Evolutionary conservation across 352 stramenopile species (phyloP), one percentile per base, ranked within the genome.

Genomic region (Thalassiosira hispida): DNA sequence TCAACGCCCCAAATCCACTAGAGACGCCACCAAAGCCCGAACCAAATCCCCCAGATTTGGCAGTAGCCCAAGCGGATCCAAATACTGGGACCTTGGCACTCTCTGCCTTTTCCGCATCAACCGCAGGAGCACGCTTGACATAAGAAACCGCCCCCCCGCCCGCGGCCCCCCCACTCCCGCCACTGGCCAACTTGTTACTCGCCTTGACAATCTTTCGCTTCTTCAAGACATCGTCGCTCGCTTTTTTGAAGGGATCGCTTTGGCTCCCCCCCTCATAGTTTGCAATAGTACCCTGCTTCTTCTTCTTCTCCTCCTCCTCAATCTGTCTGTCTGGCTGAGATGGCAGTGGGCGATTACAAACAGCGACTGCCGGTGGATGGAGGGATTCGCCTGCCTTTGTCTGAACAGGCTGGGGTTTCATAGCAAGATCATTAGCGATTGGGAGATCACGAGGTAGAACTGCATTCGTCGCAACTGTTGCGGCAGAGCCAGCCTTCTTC

Each of bases 131-230:
- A 22, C 72, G 67, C 9, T 71, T 57, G 1, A 77, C 59, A 47
- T 40, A 51, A 23, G 53, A 46, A 67, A 77, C 76, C 12, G 61
- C 18, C n/a, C 44, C 56, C 22, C 20, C 22, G 18, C 8, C 40
- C 14, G 3, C 14, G 2, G 20, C 33, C 14, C 53, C 59, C 31
- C 56, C 68, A 7, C 11, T 40, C 22, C 27, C 44, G 7, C 68
- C 57, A 6, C 18, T 29, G 68, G 25, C 59, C 73, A 64, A 81
- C 40, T 68, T 81, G 20, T 33, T 56, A 29, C 57, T 88, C 33
- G 74, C 73, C 44, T 79, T 84, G 33, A 88, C 14, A 62, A 91
- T 89, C 55, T 77, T 83, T 31, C 85, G 62, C 42, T 63, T 62
- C 14, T 66, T 62, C 1, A 91, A 20, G 0, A 88, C 74, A 16